phyloP scores from a whole-genome alignment of 2,329 filamentous ascomycete species.

The Pseudodiploospora longispora region DNA sequence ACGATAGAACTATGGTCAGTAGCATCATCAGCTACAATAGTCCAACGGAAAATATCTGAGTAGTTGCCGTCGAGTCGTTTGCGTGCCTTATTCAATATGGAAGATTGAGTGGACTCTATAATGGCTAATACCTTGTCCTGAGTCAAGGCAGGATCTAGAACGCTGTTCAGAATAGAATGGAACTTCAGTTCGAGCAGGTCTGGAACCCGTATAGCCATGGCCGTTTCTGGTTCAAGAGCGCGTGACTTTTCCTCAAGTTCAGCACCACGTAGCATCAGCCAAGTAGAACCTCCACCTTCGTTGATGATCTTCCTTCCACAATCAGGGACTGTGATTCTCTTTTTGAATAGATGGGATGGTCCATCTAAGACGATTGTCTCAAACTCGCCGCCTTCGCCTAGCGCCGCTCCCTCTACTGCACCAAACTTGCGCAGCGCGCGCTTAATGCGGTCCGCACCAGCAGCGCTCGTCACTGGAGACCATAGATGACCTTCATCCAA shows the following conservation, averaged over 20 bases:
- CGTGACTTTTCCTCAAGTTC: constrained; percentile 37
- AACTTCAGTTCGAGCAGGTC: constrained; percentile 59
- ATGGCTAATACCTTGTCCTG: background rate
- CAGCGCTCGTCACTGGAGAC: constrained; percentile 60
- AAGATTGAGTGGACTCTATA: background rate
- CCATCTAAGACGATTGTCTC: constrained; percentile 87
- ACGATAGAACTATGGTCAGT: constrained; percentile 27
- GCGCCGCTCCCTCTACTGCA: constrained; percentile 56
- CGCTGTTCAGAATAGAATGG: constrained; percentile 26
- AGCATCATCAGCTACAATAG: constrained; percentile 24
- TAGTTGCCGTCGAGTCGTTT: constrained; percentile 1
- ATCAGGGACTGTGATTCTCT: constrained; percentile 55
- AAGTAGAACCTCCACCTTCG: constrained; percentile 72
- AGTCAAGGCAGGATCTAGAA: background rate
- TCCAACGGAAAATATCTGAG: constrained; percentile 27
- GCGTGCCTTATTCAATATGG: background rate
- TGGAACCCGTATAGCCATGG: constrained; percentile 45
- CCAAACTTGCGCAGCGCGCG: constrained; percentile 60
- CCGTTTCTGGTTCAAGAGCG: constrained; percentile 7
- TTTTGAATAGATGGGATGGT: constrained; percentile 63
- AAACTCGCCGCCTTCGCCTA: constrained; percentile 94
- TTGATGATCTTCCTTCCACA: constrained; percentile 43
- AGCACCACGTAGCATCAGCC: constrained; percentile 55
- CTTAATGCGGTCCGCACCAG: constrained; percentile 39
- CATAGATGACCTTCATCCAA: constrained; percentile 75